These are phyloP conservation scores for Exophiala dermatitidis DNA, from an alignment of 2,329 filamentous ascomycete species.

Conservation along the genomic window DNA sequence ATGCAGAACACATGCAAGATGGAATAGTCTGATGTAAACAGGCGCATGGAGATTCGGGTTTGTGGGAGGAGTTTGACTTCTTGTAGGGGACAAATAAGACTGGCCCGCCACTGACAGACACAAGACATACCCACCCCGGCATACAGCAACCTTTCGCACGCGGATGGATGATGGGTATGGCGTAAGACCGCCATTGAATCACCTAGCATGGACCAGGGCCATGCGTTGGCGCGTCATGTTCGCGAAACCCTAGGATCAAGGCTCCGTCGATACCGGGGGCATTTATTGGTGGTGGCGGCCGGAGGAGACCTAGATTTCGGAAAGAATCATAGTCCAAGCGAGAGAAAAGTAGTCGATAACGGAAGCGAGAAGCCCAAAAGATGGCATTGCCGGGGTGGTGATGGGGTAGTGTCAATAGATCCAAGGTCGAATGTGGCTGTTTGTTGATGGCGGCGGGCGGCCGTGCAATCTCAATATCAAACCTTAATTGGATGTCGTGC, in stretches of 20 bases:
- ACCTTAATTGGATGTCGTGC: slow-evolving; percentile 18
- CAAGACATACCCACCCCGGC: slow-evolving; percentile 1
- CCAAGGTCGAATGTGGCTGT: slow-evolving; percentile 1
- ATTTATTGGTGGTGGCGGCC: slow-evolving; percentile 1
- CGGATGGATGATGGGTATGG: slow-evolving; percentile 5
- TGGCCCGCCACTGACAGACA: background rate
- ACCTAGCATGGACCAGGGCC: slow-evolving; percentile 14
- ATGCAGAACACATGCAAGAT: slow-evolving; percentile 14
- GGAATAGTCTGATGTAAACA: slow-evolving; percentile 13
- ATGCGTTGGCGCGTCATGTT: slow-evolving; percentile 19
- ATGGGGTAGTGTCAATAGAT: background rate
- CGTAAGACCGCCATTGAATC: background rate
- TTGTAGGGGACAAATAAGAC: background rate
- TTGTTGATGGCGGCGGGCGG: slow-evolving; percentile 14
- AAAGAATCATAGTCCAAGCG: slow-evolving; percentile 6
- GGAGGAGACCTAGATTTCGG: background rate
- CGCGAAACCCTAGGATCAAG: slow-evolving; percentile 11
- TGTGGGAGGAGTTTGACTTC: background rate
- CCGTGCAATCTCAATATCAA: slow-evolving; percentile 23
- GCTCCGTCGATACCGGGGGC: slow-evolving; percentile 8
- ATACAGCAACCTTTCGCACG: slow-evolving; percentile 5
- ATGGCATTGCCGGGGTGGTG: background rate
- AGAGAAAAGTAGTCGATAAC: slow-evolving; percentile 4
- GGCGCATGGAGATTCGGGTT: background rate
- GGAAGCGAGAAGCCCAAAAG: slow-evolving; percentile 9